Evolutionary conservation across 2,329 filamentous ascomycete species (phyloP).

Genomic region (Periconia macrospinosa): DNA sequence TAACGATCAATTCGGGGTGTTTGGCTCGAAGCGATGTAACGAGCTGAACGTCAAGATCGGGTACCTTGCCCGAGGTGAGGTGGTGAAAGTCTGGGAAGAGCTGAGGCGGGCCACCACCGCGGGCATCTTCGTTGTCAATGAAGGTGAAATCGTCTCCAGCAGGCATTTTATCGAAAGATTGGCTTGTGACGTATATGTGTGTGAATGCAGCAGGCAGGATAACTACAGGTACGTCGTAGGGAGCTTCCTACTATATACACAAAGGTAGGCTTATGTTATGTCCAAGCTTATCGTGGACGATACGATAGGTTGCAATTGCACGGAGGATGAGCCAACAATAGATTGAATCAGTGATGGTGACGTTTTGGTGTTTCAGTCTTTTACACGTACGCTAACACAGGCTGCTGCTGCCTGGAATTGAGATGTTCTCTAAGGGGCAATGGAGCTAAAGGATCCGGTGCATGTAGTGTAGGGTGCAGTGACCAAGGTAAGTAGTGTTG

Average conservation of each 20-base stretch:
- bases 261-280: not conserved
- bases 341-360: slow-evolving; percentile 4
- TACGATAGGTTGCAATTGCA: not conserved
- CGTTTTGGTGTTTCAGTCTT: slow-evolving; percentile 11
- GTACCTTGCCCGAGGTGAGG: slow-evolving; percentile 37
- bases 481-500: no score
- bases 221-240: no score
- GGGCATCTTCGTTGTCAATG: slow-evolving; percentile 21
- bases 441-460: no score
- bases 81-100: slow-evolving; percentile 42
- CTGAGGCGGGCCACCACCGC: slow-evolving; percentile 15
- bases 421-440: no score
- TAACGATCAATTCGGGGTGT: slow-evolving; percentile 43
- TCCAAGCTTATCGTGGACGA: not conserved
- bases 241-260: not conserved
- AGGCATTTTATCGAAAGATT: slow-evolving; percentile 14
- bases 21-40: slow-evolving; percentile 38
- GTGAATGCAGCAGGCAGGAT: not conserved
- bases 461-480: no score
- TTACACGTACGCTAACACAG: not conserved
- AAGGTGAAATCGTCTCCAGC: slow-evolving; percentile 36
- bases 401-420: not conserved
- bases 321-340: not conserved
- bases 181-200: not conserved
- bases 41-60: slow-evolving; percentile 46